Evolutionary conservation across 768 basidiomycete species (phyloP).

Genomic region (Lyophyllum semitale): DNA sequence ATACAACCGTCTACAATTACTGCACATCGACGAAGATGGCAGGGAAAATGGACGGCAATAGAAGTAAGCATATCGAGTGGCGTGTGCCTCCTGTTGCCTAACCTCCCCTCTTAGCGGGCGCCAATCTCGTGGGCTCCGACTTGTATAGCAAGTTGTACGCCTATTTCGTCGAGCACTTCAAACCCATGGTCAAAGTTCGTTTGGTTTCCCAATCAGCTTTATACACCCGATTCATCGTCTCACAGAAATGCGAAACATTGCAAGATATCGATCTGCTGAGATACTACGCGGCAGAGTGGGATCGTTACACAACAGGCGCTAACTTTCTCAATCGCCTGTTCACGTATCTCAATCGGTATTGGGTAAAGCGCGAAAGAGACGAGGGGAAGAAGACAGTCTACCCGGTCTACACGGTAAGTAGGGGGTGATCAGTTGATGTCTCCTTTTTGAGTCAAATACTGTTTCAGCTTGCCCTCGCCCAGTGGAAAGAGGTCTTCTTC

Average conservation of each 20-base stretch:
- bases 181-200: conserved; percentile 56
- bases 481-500: conserved; percentile 96
- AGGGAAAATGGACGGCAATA: conserved; percentile 59
- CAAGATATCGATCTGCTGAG: conserved; percentile 90
- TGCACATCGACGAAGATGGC: conserved; percentile 91
- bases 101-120: conserved; percentile 61
- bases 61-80: conserved; percentile 52
- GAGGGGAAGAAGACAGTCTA: conserved; percentile 97
- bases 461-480: conserved; percentile 82
- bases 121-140: conserved; percentile 97
- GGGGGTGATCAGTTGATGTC: not conserved
- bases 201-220: not conserved
- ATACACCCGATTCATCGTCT: conserved; percentile 4
- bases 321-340: conserved; percentile 97
- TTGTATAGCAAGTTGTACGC: conserved; percentile 90
- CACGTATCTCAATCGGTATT: conserved; percentile 97
- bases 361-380: conserved; percentile 98
- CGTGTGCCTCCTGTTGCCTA: conserved; percentile 7
- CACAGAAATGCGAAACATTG: conserved; percentile 76
- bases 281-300: conserved; percentile 94
- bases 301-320: conserved; percentile 94
- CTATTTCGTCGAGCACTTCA: conserved; percentile 88
- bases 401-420: conserved; percentile 89
- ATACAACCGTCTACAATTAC: conserved; percentile 97
- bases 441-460: conserved; percentile 5